These are phyloP conservation scores for Pseudogymnoascus sp. DNA, from an alignment of 2,329 filamentous ascomycete species.

Conservation along the genomic window DNA sequence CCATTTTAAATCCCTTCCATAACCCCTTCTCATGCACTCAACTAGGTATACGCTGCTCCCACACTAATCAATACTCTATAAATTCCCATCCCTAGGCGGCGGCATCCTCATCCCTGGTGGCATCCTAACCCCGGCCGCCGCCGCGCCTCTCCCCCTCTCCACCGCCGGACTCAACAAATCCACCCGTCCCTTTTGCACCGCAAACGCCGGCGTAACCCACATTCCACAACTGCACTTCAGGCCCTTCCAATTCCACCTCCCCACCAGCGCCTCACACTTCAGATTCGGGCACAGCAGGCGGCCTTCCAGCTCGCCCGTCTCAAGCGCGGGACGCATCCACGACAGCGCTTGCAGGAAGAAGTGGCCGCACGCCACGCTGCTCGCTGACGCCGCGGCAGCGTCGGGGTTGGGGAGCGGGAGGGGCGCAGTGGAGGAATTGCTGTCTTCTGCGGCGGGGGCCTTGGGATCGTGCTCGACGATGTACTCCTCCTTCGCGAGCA, in stretches of 20 bases:
- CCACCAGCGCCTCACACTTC: constrained; percentile 75
- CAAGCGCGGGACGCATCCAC: constrained; percentile 86
- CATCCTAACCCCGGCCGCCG: constrained; percentile 43
- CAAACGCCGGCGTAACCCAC: constrained; percentile 89
- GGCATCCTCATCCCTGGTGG: constrained; percentile 40
- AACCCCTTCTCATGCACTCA: background rate
- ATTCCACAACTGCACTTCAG: constrained; percentile 84
- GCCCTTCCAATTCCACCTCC: constrained; percentile 94
- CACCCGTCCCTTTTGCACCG: constrained; percentile 71
- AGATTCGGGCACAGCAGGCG: constrained; percentile 73
- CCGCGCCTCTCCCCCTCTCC: constrained; percentile 11
- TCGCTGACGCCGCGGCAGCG: constrained; percentile 23
- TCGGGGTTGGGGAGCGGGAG: constrained; percentile 18
- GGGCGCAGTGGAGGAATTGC: constrained; percentile 18
- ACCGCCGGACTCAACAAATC: constrained; percentile 39
- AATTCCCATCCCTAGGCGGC: background rate
- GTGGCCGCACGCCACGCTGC: constrained; percentile 58
- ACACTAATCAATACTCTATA: background rate
- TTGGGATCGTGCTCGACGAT: constrained; percentile 46
- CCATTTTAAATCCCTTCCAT: background rate
- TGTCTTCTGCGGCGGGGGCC: constrained; percentile 16
- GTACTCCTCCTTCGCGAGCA: constrained; percentile 31
- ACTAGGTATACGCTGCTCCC: background rate
- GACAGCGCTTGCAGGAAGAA: constrained; percentile 86
- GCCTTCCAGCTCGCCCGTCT: constrained; percentile 74